phyloP scores from a whole-genome alignment of 805 yeast species.

The Yarrowia sp. region DNA sequence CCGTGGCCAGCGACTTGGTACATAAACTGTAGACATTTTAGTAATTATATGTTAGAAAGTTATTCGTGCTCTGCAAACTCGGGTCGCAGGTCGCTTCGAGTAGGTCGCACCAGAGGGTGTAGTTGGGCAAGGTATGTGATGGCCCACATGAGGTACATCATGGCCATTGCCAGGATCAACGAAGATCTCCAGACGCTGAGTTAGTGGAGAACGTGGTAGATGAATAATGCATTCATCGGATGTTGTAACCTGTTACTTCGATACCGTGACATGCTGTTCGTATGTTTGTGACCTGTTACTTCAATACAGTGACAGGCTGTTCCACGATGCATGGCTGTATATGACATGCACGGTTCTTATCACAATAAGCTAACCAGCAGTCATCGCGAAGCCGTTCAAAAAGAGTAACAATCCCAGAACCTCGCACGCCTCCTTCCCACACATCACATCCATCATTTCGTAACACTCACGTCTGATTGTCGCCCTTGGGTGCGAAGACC shows the following conservation, averaged over 20 bases:
- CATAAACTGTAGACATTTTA: slow-evolving; percentile 23
- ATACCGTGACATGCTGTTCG: too few relatives aligned
- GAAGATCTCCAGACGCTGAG: slow-evolving; percentile 62
- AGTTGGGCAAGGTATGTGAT: slow-evolving; percentile 78
- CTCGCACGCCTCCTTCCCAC: neutral
- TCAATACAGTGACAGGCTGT: too few relatives aligned
- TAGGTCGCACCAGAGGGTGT: slow-evolving; percentile 89
- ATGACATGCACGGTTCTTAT: neutral
- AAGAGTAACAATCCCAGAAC: neutral
- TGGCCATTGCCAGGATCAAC: slow-evolving; percentile 60
- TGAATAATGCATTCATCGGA: too few relatives aligned
- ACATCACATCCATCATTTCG: neutral
- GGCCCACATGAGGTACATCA: slow-evolving; percentile 90
- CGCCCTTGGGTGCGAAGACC: slow-evolving; percentile 80
- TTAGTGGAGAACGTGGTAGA: neutral
- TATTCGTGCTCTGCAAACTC: slow-evolving; percentile 49
- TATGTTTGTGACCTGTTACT: too few relatives aligned
- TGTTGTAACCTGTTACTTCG: too few relatives aligned
- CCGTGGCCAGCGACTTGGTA: slow-evolving; percentile 34
- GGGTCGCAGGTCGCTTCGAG: slow-evolving; percentile 85
- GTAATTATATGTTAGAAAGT: neutral
- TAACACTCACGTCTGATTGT: slow-evolving; percentile 58
- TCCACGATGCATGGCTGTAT: too few relatives aligned
- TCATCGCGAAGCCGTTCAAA: neutral
- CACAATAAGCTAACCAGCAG: neutral